Evolutionary conservation across 306 rosid species (phyloP).

Genomic region (Cucumis cinereus): DNA sequence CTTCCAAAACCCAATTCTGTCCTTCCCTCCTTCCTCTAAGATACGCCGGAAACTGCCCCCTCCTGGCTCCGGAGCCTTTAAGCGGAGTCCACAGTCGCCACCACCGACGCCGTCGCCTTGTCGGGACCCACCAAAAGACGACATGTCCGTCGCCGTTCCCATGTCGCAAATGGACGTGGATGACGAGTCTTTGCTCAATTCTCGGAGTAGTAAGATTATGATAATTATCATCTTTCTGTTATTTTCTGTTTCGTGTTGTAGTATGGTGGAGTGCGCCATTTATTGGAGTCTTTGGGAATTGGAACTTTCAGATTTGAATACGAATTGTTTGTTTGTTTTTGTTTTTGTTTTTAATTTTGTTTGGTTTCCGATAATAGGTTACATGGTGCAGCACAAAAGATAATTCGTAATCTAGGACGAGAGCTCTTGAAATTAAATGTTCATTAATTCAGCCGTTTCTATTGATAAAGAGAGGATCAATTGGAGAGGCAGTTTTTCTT

Average conservation of each 20-base stretch:
- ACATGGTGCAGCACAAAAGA: neutral
- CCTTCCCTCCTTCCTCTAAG: neutral
- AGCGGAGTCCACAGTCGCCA: neutral
- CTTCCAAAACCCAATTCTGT: constrained; percentile 5
- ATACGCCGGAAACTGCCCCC: neutral
- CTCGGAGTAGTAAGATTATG: constrained; percentile 3
- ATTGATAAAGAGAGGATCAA: neutral
- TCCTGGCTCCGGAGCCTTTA: neutral
- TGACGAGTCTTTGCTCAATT: neutral
- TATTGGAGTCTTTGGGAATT: neutral
- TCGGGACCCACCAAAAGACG: neutral
- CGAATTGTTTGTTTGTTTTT: neutral
- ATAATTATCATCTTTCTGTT: neutral
- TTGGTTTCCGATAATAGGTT: neutral
- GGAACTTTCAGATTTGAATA: neutral
- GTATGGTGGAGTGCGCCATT: neutral
- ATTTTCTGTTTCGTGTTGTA: neutral
- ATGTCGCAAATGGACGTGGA: constrained; percentile 1
- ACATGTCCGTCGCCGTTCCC: neutral
- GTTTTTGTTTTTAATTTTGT: neutral
- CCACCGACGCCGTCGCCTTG: neutral
- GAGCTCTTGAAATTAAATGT: neutral
- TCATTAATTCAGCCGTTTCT: neutral
- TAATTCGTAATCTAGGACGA: neutral
- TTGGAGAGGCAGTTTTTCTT: neutral